phyloP scores from a whole-genome alignment of 164 flowering plant genomes.

The Macadamia integrifolia region DNA sequence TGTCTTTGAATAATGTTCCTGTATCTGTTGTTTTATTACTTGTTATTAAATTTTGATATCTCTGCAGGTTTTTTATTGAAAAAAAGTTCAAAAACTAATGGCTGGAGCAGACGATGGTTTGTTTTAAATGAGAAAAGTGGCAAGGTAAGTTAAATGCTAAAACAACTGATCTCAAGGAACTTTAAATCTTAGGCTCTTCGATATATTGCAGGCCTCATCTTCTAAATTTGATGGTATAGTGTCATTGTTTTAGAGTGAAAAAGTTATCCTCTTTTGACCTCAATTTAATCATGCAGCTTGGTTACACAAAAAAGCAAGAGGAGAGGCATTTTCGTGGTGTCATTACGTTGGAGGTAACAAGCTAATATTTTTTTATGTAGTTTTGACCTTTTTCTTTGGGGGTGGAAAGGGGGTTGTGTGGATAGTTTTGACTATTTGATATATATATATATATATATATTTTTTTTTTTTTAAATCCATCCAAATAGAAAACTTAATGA shows the following conservation, averaged over 20 bases:
- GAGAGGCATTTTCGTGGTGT: constrained; percentile 93
- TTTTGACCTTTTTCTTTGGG: background rate
- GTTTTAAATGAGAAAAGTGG: constrained; percentile 94
- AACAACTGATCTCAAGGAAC: background rate
- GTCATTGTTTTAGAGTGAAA: background rate
- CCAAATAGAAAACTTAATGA: too few species aligned
- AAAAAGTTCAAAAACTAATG: constrained; percentile 87
- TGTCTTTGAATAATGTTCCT: too few species aligned
- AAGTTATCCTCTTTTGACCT: background rate
- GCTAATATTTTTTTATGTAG: background rate
- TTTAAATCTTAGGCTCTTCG: background rate
- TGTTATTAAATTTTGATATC: constrained; percentile 1
- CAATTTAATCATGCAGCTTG: constrained; percentile 58
- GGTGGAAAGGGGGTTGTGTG: too few species aligned
- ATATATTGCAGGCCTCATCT: background rate
- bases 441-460: too few species aligned
- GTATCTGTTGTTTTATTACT: too few species aligned
- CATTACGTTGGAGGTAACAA: constrained; percentile 78
- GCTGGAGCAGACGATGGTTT: constrained; percentile 98
- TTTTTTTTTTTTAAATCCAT: too few species aligned
- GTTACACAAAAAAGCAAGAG: constrained; percentile 97
- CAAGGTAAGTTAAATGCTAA: constrained; percentile 48
- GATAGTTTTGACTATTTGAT: too few species aligned
- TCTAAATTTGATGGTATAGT: background rate
- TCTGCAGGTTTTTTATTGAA: constrained; percentile 74